Base-by-base conservation (phyloP, 768 basidiomycete genomes). In the Lactarius vividus region DNA sequence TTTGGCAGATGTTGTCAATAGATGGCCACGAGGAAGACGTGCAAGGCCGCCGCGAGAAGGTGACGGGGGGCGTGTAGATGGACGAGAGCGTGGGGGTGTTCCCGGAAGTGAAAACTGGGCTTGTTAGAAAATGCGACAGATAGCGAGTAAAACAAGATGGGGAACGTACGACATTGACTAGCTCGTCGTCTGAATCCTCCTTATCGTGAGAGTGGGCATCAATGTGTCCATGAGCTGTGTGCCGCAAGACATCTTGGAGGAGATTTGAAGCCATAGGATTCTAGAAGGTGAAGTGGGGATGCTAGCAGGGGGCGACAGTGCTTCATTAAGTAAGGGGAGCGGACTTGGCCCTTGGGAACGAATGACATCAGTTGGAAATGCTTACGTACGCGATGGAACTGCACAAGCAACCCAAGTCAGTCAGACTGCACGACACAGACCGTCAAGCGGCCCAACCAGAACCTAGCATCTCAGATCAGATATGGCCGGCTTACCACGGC, bases 211-310 rank as follows among this genome's bases (percentile, higher is more conserved):
- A 68, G 20, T 73, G 67, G 33, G 70, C 63, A 73, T 77, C 76
- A 23, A 72, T 56, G 18, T 73, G 73, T 9, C 33, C 33, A 29
- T 79, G 72, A 3, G 79, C 79, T 33, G 84, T 79, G 6, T 85
- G 86, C 71, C 84, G 82, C 69, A 91, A 81, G 60, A 91, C 84
- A 73, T 81, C 88, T 75, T 90, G 88, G 9, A 89, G 79, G 57
- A 92, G 80, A 79, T 79, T 78, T 31, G 69, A 70, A 11, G 66
- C 23, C 69, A 70, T 70, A 15, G 46, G 44, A 42, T 61, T 26
- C 33, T 63, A 40, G 54, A 29, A 37, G n/a, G 23, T 37, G 20
- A 20, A 39, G n/a, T 33, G 57, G 57, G 20, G 57, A 16, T 37
- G 56, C 20, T 31, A 37, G 33, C 33, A 7, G 2, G 20, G 11